Percentiles rank a stretch among this genome's conserved stretches.
Conservation (phyloP, 495 filamentous ascomycete species). For the Jackrogersella multiformis region DNA sequence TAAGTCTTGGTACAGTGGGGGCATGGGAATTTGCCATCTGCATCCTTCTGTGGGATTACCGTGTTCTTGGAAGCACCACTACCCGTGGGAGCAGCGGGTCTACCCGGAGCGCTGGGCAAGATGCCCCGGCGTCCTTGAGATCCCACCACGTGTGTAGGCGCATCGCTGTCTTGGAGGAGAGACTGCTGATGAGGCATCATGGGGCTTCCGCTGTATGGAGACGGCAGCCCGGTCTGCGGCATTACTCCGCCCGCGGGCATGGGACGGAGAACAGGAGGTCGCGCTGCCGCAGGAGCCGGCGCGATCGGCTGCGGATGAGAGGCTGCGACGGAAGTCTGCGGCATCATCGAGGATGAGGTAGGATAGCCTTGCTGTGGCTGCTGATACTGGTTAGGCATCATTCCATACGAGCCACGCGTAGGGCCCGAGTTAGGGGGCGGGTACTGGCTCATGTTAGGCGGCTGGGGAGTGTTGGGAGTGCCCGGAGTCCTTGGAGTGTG, state of each 20-base stretch:
- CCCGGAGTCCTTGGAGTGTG: conserved; percentile 70
- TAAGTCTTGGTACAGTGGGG: conserved; percentile 98
- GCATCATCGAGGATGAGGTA: conserved; percentile 69
- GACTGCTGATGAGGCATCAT: conserved; percentile 53
- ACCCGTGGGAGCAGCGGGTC: conserved; percentile 70
- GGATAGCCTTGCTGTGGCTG: conserved; percentile 67
- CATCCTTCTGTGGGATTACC: conserved; percentile 88
- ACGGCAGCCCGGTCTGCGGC: conserved; percentile 58
- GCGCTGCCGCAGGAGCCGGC: conserved; percentile 70
- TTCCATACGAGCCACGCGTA: conserved; percentile 59
- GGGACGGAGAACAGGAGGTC: conserved; percentile 64
- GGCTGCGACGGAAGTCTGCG: conserved; percentile 70
- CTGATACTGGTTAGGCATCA: conserved; percentile 61
- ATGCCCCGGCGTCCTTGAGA: conserved; percentile 91
- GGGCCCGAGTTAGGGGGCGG: conserved; percentile 65
- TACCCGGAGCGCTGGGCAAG: conserved; percentile 86
- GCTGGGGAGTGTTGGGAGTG: conserved; percentile 68
- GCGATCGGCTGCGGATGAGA: conserved; percentile 77
- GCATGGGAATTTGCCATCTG: conserved; percentile 96
- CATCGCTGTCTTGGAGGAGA: conserved; percentile 59
- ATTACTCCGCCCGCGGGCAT: conserved; percentile 71
- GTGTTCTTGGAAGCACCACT: conserved; percentile 77
- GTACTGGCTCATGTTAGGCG: conserved; percentile 69
- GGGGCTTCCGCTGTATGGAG: conserved; percentile 60
- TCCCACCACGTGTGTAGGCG: conserved; percentile 89